Evolutionary conservation across 2,329 filamentous ascomycete genomes (phyloP).

Genomic region (Celoporthe dispersa): DNA sequence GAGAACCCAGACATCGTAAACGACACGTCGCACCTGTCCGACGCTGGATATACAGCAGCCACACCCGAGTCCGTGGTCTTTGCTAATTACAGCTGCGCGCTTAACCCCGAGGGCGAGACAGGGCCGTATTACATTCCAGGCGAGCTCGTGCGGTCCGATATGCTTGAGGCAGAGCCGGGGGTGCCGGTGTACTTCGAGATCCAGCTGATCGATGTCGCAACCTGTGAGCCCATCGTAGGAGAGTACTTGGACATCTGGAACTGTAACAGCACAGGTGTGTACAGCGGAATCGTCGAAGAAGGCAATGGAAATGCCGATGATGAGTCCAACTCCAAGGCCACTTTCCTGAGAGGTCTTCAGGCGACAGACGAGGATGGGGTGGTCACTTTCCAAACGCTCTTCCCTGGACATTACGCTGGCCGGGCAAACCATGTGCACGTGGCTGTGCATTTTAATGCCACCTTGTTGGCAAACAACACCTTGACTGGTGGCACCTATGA

Average conservation of each 20-base stretch:
- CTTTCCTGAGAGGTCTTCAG: constrained; percentile 54
- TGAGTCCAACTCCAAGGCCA: constrained; percentile 38
- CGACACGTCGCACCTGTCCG: no score
- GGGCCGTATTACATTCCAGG: constrained; percentile 51
- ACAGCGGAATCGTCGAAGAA: constrained; percentile 40
- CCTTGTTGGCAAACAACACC: constrained; percentile 42
- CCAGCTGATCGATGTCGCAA: constrained; percentile 51
- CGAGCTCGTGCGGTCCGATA: constrained; percentile 46
- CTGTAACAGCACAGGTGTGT: constrained; percentile 51
- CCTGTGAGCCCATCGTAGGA: constrained; percentile 44
- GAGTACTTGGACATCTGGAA: constrained; percentile 51
- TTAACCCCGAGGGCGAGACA: constrained; percentile 44
- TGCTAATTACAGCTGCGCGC: constrained; percentile 19
- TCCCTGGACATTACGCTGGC: constrained; percentile 49
- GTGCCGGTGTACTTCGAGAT: constrained; percentile 49
- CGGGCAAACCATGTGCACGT: constrained; percentile 49
- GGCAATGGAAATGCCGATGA: neutral
- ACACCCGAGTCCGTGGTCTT: no score
- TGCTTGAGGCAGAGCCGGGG: constrained; percentile 45
- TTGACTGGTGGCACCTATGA: constrained; percentile 40
- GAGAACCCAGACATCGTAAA: no score
- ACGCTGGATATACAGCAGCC: no score
- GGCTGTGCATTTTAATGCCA: constrained; percentile 42
- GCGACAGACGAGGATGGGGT: constrained; percentile 51
- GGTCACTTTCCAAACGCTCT: constrained; percentile 51